Evolutionary conservation across 164 flowering plant genomes (phyloP), one percentile per base, ranked within the genome.

Genomic region (Dillenia suffruticosa): DNA sequence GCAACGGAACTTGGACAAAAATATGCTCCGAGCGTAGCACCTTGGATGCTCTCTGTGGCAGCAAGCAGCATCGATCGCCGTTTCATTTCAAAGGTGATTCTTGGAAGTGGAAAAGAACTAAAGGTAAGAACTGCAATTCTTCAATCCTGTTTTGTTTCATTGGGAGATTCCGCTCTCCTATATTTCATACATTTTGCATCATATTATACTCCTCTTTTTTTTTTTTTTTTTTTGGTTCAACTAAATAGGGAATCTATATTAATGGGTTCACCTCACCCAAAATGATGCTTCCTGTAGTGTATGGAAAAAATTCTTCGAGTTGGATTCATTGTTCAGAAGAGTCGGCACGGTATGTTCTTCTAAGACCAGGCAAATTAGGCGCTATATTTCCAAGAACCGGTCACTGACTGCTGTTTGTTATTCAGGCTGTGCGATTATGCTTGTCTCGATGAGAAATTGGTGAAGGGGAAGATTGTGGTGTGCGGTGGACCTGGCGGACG

Each of bases 21-120:
- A 10, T 10, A 61, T 0, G 50, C 32, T 0, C 4, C 14, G 0
- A 74, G 64, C 19, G 45, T 63, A 0, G 73, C 75, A 2, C 81
- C 81, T 9, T 79, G 83, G 83, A 10, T 66, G 24, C 46, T 74
- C 3, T 24, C 66, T 1, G 77, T 74, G 0, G 81, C 79, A 10
- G 83, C 81, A 1, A 72, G 69, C 57, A 69, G 17, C 61, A 69
- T 19, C 1, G 81, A 79, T 56, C 78, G 77, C 8, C 43, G 12
- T 12, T 14, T 79, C 61, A 16, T 62, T 11, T 53, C 47, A 54
- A 66, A 63, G 54, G 68, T 71, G 57, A 47, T 61, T 44, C 72
- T 76, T 15, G 80, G 76, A 1, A 47, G 69, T 59, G 78, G 72
- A 45, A 67, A 43, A 49, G 62, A 56, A 8, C 15, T 75, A 0